Evolutionary conservation across 495 filamentous ascomycete genomes (phyloP), one percentile per base, ranked within the genome.

Genomic region (Aspergillus indologenus): DNA sequence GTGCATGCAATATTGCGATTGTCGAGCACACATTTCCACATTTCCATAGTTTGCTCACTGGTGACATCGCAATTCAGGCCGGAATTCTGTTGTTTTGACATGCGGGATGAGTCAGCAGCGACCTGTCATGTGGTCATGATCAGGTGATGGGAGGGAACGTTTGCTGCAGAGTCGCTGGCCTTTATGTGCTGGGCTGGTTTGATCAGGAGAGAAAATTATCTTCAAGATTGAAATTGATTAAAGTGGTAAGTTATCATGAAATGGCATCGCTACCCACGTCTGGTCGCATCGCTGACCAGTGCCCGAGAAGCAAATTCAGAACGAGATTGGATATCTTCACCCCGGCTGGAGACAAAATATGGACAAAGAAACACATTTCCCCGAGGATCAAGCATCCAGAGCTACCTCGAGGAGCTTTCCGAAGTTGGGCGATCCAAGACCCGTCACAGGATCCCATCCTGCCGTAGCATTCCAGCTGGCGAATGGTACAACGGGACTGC

Each of bases 391-490:
- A 44, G 18, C 44, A 42, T n/a, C 2, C 22, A 65, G 19, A 7
- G 70, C 70, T 53, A 72, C 17, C 46, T 71, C 62, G 61, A 66
- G 42, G 74, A 83, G 61, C 58, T 68, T 58, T 54, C 55, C 60
- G 61, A 80, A 80, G 55, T 78, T 61, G 2, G 84, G 83, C 6
- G 84, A 85, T 1, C 84, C 84, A 47, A 81, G 72, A 17, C 83
- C 84, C 19, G 83, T 80, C 1, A 85, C 84, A 9, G 85, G 78
- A 69, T 87, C 84, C 84, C 84, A 87, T 4, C 84, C 84, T 40
- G 63, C 54, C 8, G 78, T 81, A 7, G 83, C 82, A 51, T 83
- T 81, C 76, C 76, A 79, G 55, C 75, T 72, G 2, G 76, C 76
- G 50, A 54, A 68, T 12, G 75, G 73, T 7, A 79, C 67, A 31